A percentile compares a stretch with the other conserved stretches of the same genome.
phyloP scores from a whole-genome alignment of 2,329 filamentous ascomycete genomes.

The Fragosphaeria purpurea region DNA sequence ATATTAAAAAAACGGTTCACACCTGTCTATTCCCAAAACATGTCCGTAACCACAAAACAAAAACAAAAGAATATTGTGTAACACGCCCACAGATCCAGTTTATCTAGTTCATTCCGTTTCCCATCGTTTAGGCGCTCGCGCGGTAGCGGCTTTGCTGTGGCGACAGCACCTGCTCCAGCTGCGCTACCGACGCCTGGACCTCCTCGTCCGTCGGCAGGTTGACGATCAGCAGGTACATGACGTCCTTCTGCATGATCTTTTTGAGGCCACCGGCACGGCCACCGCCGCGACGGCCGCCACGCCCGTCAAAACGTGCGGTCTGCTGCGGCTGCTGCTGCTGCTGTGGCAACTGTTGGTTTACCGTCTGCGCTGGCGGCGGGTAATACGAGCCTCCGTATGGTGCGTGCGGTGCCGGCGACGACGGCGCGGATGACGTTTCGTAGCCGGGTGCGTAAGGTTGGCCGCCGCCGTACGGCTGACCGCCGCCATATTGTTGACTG shows the following conservation, averaged over 20 bases:
- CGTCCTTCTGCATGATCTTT: constrained; percentile 24
- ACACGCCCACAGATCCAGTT: too few species aligned
- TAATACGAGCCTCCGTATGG: background rate
- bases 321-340: background rate
- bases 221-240: constrained; percentile 41
- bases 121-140: too few species aligned
- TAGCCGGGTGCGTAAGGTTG: too few species aligned
- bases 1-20: too few species aligned
- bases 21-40: too few species aligned
- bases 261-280: background rate
- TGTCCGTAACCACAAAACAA: background rate
- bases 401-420: background rate
- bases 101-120: too few species aligned
- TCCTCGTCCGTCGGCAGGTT: constrained; percentile 37
- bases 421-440: background rate
- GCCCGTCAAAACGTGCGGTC: too few species aligned
- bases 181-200: constrained; percentile 18
- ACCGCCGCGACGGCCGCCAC: background rate
- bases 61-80: background rate
- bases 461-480: too few species aligned
- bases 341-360: background rate
- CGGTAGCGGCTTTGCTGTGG: too few species aligned
- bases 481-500: too few species aligned
- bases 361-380: too few species aligned
- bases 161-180: constrained; percentile 6